A percentile compares a stretch with the other conserved stretches of the same genome.
phyloP scores from a whole-genome alignment of 2,329 filamentous ascomycete species.

The Grosmannia clavigera region DNA sequence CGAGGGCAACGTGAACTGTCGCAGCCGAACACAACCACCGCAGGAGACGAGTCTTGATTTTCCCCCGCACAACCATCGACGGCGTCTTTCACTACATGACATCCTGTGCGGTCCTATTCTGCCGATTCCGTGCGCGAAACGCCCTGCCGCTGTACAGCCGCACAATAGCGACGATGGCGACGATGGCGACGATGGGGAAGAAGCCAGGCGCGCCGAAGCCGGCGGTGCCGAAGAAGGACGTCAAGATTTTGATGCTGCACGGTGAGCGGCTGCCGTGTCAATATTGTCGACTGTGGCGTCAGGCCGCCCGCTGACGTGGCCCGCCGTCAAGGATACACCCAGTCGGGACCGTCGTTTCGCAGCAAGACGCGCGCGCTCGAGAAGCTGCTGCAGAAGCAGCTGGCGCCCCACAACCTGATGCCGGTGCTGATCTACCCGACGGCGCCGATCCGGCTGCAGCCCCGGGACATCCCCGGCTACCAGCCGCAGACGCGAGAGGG shows the following conservation, averaged over 20 bases:
- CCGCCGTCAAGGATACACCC: slow-evolving; percentile 58
- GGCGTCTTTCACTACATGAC: not conserved
- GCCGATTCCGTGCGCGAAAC: not conserved
- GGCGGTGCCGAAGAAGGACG: slow-evolving; percentile 29
- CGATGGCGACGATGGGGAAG: not conserved
- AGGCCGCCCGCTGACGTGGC: not conserved
- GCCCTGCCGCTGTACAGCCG: not conserved
- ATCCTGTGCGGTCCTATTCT: not conserved
- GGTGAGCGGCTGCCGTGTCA: slow-evolving; percentile 27
- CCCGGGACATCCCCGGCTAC: slow-evolving; percentile 60
- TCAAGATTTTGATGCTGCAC: slow-evolving; percentile 69
- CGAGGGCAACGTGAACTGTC: not conserved
- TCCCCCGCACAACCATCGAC: not conserved
- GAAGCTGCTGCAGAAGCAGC: slow-evolving; percentile 65
- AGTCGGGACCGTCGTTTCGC: slow-evolving; percentile 75
- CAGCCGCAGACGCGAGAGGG: slow-evolving; percentile 11
- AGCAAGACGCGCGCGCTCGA: slow-evolving; percentile 79
- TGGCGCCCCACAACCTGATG: slow-evolving; percentile 44
- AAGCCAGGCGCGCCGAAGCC: not conserved
- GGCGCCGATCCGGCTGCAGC: slow-evolving; percentile 49
- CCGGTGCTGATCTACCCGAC: slow-evolving; percentile 56
- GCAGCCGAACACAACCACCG: not conserved
- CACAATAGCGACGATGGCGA: not conserved
- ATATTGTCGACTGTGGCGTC: no score
- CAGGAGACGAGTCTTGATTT: not conserved